Conservation (phyloP, 176 grass and related monocot genomes). For the Thinopyrum elongatum region DNA sequence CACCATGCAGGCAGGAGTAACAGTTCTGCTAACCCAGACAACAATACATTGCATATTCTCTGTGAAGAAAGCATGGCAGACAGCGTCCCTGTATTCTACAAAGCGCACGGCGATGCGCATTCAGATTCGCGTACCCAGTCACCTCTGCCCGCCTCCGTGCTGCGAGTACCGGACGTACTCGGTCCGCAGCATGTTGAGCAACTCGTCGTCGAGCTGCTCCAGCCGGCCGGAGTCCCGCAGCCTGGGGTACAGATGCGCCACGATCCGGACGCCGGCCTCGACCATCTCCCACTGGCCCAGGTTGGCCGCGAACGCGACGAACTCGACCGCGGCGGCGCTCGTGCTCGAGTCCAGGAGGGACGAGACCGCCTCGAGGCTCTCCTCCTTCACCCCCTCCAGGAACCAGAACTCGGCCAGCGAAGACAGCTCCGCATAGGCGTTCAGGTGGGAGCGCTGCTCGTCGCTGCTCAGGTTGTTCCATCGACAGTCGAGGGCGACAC, state of each 20-base stretch:
- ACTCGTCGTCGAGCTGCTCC: constrained; percentile 56
- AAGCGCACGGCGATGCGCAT: neutral
- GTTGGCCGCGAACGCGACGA: constrained; percentile 38
- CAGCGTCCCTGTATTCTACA: neutral
- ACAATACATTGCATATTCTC: neutral
- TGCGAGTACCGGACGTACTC: constrained; percentile 51
- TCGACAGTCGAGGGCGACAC: constrained; percentile 32
- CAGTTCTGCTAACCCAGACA: neutral
- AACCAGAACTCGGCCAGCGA: constrained; percentile 84
- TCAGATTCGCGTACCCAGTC: neutral
- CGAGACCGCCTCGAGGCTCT: constrained; percentile 32
- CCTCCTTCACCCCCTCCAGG: constrained; percentile 63
- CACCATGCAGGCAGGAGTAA: neutral
- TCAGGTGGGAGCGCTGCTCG: constrained; percentile 41
- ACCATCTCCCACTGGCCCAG: constrained; percentile 66
- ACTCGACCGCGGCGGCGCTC: constrained; percentile 29
- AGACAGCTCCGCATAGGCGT: constrained; percentile 55
- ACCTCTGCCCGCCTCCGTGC: neutral
- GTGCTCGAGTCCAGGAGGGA: constrained; percentile 39
- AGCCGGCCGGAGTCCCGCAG: constrained; percentile 55
- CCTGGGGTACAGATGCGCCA: constrained; percentile 63
- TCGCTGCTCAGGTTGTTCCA: constrained; percentile 49
- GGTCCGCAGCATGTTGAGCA: constrained; percentile 62
- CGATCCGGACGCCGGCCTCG: constrained; percentile 30
- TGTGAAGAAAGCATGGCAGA: no score